A percentile compares a stretch with the other conserved stretches of the same genome.
These are phyloP conservation scores for Anisodus tanguticus DNA, from an alignment of 257 asterid species.

Conservation along the genomic window DNA sequence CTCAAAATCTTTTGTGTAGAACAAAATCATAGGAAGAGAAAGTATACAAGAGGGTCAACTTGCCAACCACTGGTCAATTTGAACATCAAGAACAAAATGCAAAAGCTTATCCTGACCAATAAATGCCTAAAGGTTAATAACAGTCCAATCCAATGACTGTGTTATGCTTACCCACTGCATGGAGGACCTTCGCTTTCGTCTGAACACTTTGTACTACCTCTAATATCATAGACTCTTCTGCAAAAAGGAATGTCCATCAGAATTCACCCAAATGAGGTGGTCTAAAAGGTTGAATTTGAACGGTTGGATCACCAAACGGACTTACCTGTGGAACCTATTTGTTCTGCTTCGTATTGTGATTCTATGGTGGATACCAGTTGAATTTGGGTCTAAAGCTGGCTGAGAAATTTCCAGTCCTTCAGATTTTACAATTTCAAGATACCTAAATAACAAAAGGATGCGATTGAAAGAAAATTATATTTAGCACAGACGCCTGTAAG, in stretches of 20 bases:
- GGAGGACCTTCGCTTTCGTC: slow-evolving; percentile 92
- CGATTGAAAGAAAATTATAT: neutral
- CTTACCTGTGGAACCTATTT: slow-evolving; percentile 78
- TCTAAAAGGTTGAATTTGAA: slow-evolving; percentile 32
- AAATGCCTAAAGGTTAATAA: slow-evolving; percentile 9
- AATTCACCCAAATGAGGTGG: slow-evolving; percentile 28
- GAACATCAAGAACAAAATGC: slow-evolving; percentile 16
- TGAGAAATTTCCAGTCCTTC: slow-evolving; percentile 95
- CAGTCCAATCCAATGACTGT: neutral
- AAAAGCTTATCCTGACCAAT: neutral
- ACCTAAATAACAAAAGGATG: slow-evolving; percentile 46
- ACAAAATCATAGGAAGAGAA: neutral
- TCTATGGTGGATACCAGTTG: slow-evolving; percentile 95
- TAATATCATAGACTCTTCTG: slow-evolving; percentile 84
- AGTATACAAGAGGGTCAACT: neutral
- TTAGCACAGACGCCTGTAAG: neutral
- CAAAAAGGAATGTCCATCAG: slow-evolving; percentile 35
- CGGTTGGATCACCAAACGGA: slow-evolving; percentile 26
- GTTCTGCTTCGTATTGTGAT: slow-evolving; percentile 80
- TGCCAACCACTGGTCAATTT: neutral
- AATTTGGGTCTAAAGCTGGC: slow-evolving; percentile 99
- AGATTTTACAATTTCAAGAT: slow-evolving; percentile 74
- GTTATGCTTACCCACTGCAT: slow-evolving; percentile 76
- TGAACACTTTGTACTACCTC: slow-evolving; percentile 84
- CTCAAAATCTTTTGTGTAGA: neutral